Evolutionary conservation across 768 basidiomycete genomes (phyloP).

Genomic region (Lentinula sp.): DNA sequence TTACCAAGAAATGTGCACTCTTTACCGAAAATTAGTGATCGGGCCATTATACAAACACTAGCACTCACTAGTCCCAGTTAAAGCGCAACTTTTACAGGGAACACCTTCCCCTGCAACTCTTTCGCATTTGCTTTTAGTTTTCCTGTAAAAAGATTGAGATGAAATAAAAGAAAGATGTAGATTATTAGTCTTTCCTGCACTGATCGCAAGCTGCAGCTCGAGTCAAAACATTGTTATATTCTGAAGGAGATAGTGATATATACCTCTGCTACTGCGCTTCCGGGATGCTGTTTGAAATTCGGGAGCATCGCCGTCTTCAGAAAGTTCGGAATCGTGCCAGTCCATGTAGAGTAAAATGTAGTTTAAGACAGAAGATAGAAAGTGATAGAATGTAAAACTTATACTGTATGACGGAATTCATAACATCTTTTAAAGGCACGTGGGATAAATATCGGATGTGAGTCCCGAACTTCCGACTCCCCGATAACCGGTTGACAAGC

Average conservation of each 20-base stretch:
- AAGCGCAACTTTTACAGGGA: constrained; percentile 58
- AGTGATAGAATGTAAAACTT: neutral
- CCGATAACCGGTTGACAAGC: neutral
- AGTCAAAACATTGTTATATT: constrained; percentile 4
- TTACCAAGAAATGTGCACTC: constrained; percentile 64
- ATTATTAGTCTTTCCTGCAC: constrained; percentile 30
- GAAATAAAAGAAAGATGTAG: neutral
- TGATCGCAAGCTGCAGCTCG: constrained; percentile 67
- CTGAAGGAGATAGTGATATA: constrained; percentile 3
- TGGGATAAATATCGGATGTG: neutral
- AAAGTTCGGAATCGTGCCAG: constrained; percentile 56
- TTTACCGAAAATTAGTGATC: constrained; percentile 19
- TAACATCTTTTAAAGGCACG: neutral
- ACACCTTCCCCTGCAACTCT: constrained; percentile 37
- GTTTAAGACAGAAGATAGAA: constrained; percentile 15
- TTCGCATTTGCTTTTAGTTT: constrained; percentile 86
- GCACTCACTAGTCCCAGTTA: constrained; percentile 46
- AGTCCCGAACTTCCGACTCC: neutral
- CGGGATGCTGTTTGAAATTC: constrained; percentile 37
- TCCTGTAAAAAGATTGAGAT: constrained; percentile 25
- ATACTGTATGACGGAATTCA: neutral
- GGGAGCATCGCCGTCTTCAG: constrained; percentile 46
- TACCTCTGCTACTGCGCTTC: constrained; percentile 56
- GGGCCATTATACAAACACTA: neutral
- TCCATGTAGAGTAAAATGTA: constrained; percentile 29